Evolutionary conservation across 768 basidiomycete genomes (phyloP), one percentile per base, ranked within the genome.

Genomic region (Neoboletus subvelutipes): DNA sequence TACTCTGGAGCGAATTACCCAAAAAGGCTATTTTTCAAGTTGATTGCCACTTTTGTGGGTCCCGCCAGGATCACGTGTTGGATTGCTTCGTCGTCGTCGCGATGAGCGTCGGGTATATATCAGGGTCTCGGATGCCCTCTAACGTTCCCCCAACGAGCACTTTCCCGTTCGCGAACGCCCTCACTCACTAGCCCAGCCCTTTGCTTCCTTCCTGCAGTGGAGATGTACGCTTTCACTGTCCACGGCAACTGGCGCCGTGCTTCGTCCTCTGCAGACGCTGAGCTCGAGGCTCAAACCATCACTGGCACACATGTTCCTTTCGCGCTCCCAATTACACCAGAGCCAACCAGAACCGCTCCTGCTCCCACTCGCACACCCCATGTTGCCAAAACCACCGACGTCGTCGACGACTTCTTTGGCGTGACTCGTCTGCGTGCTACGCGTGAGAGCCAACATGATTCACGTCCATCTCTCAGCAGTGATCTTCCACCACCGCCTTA

Each of bases 371-470:
- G 26, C 9, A 65, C 58, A 12, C 52, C 52, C 17, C 54, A 52
- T 3, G 26, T 20, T 20, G 17, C n/a, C 39, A 40, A 26, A n/a
- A 40, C 40, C 18, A 46, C 52, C 13, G 47, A 63, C 42, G 57
- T 60, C 22, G 54, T 69, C 52, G 61, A 72, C 47, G 66, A 64
- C 45, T 67, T 73, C 60, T 71, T 72, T 52, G 71, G 73, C 8
- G 62, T 63, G 53, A 60, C 65, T 2, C 58, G 36, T 51, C 49
- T 55, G 22, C 56, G 65, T 50, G 61, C 58, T 7, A 74, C 71
- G 5, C 68, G 47, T 31, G 73, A 69, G 54, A 72, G 70, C 59
- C 66, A 66, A 11, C 74, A 75, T 58, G 73, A 75, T 56, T 47
- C 40, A 6, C 11, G 13, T 48, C 45, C 45, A 26, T 33, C 33